These are phyloP conservation scores for Maudiozyma turicensis DNA, from an alignment of 805 yeast species.

Conservation along the genomic window DNA sequence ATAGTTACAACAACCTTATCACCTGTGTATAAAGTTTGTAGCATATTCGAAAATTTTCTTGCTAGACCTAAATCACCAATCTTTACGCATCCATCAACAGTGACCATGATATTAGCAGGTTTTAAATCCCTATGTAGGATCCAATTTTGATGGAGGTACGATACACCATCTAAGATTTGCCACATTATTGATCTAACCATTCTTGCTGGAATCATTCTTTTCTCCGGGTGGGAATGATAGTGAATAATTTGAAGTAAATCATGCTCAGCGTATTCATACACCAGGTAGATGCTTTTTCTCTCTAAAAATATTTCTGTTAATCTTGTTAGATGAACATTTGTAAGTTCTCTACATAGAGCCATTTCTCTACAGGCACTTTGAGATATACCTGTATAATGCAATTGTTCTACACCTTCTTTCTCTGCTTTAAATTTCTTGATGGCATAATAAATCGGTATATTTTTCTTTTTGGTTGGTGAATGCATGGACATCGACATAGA, in stretches of 20 bases:
- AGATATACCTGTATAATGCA: conserved; percentile 88
- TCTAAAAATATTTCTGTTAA: conserved; percentile 79
- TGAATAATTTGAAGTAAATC: conserved; percentile 91
- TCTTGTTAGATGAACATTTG: conserved; percentile 68
- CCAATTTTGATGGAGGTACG: conserved; percentile 93
- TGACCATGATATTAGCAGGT: conserved; percentile 97
- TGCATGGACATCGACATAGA: background rate
- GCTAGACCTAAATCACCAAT: conserved; percentile 94
- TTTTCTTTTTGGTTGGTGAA: conserved; percentile 1
- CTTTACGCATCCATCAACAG: conserved; percentile 80
- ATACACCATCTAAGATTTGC: conserved; percentile 89
- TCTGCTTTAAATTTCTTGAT: conserved; percentile 95
- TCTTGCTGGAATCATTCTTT: conserved; percentile 64
- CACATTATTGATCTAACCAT: conserved; percentile 79
- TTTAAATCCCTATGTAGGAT: conserved; percentile 89
- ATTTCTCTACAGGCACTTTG: conserved; percentile 95
- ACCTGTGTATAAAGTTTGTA: conserved; percentile 80
- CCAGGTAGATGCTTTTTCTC: conserved; percentile 84
- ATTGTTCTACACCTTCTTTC: conserved; percentile 71
- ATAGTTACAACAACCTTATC: conserved; percentile 95
- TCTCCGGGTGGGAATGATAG: conserved; percentile 84
- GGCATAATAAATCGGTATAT: conserved; percentile 46
- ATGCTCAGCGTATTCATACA: conserved; percentile 93
- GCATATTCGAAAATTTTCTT: conserved; percentile 73
- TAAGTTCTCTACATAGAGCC: conserved; percentile 84